These are phyloP conservation scores for Zizania palustris DNA, from an alignment of 202 grass and related monocot genomes.

Conservation along the genomic window DNA sequence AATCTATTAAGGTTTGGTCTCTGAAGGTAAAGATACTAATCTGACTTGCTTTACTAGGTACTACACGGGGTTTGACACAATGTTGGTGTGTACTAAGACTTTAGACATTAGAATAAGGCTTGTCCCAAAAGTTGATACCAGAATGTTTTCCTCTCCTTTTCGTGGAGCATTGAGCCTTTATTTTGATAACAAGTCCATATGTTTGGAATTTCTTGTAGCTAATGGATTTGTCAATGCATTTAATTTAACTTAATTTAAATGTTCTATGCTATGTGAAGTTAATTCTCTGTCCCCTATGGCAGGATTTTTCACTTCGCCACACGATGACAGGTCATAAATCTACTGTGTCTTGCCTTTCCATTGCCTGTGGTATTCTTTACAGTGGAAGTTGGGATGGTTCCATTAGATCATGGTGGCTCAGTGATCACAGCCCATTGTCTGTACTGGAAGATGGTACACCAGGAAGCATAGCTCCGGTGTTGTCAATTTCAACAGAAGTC, in stretches of 20 bases:
- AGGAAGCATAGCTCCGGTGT: slow-evolving; percentile 71
- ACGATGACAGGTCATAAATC: slow-evolving; percentile 91
- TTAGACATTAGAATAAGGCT: not conserved
- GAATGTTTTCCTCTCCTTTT: slow-evolving; percentile 1
- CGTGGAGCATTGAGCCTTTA: slow-evolving; percentile 17
- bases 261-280: slow-evolving; percentile 42
- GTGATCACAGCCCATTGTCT: slow-evolving; percentile 78
- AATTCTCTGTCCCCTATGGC: slow-evolving; percentile 48
- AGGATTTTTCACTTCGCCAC: slow-evolving; percentile 85
- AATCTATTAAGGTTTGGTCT: slow-evolving; percentile 95
- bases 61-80: not conserved
- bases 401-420: slow-evolving; percentile 89
- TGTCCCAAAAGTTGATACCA: slow-evolving; percentile 4
- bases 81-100: slow-evolving; percentile 15
- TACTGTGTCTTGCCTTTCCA: slow-evolving; percentile 79
- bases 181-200: slow-evolving; percentile 3
- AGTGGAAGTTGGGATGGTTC: slow-evolving; percentile 98
- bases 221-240: slow-evolving; percentile 22
- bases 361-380: slow-evolving; percentile 81
- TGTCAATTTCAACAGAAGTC: slow-evolving; percentile 70
- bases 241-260: slow-evolving; percentile 24
- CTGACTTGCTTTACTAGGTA: slow-evolving; percentile 17
- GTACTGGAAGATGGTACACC: slow-evolving; percentile 65
- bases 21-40: slow-evolving; percentile 66
- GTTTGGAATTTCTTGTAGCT: not conserved